A percentile compares a stretch with the other conserved stretches of the same genome.
Conservation (phyloP, 1,284 basidiomycete species). For the Microbotryum scabiosae region DNA sequence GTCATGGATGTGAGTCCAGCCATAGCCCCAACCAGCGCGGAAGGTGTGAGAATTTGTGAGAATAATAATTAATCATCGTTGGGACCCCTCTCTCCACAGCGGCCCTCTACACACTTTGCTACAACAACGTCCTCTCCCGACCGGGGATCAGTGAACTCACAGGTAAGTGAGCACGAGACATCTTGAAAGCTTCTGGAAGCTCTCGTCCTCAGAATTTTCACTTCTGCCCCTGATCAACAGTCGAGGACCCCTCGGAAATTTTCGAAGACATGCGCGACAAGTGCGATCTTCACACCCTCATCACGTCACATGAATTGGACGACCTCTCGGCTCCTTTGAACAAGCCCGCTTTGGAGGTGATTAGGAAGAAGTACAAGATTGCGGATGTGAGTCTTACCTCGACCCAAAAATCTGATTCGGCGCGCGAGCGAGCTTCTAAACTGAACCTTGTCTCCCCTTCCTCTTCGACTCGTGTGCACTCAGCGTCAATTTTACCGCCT, state of each 20-base stretch:
- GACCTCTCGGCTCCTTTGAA: slow-evolving; percentile 61
- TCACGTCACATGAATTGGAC: slow-evolving; percentile 54
- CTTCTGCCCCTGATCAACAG: slow-evolving; percentile 33
- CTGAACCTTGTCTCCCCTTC: background rate
- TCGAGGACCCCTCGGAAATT: slow-evolving; percentile 94
- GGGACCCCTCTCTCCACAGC: slow-evolving; percentile 46
- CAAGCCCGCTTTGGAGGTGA: slow-evolving; percentile 62
- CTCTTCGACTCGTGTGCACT: background rate
- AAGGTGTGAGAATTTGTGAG: background rate
- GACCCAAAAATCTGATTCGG: too few relatives aligned
- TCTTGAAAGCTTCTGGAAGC: too few relatives aligned
- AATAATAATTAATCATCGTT: background rate
- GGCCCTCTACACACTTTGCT: slow-evolving; percentile 78
- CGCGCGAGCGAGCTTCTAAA: too few relatives aligned
- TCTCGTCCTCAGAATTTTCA: background rate
- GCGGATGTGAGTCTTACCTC: slow-evolving; percentile 56
- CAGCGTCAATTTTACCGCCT: slow-evolving; percentile 88
- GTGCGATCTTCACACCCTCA: slow-evolving; percentile 77
- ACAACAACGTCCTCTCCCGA: slow-evolving; percentile 61
- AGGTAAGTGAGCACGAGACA: slow-evolving; percentile 9
- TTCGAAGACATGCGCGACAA: slow-evolving; percentile 91
- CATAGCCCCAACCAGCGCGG: too few relatives aligned
- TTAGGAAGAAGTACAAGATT: slow-evolving; percentile 76
- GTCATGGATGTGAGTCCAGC: slow-evolving; percentile 69
- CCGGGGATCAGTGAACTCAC: slow-evolving; percentile 71